Base-by-base conservation (phyloP, 306 rosid species). In the Cucumis hystrix region DNA sequence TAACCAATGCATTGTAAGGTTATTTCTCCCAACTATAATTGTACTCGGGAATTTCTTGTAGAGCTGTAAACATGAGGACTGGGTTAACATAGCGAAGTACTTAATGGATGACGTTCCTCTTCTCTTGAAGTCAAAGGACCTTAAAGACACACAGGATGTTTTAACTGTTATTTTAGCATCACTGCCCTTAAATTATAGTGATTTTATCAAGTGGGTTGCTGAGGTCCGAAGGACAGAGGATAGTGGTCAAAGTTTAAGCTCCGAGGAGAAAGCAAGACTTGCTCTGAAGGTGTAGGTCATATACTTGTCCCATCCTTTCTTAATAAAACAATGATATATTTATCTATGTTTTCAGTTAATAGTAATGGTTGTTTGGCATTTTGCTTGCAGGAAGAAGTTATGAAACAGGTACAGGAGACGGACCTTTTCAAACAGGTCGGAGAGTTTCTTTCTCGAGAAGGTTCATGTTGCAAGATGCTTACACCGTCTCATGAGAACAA, bases 51-150 rank as follows among this genome's bases (percentile, higher is more conserved):
- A 18, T 30, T 85, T 83, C 79, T 83, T 88, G 86, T 89, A 94
- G 98, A 92, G 97, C 84, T 94, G 98, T 85, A 94, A 90, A 87
- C 97, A 94, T n/a, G 92, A 90, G 85, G 89, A 96, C 79, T 94
- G 97, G 98, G 79, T 82, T 70, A 80, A 84, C 72, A 84, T 94
- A 78, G 98, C 96, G 2, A 89, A 89, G 72, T 90, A 87, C 87
- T 82, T 94, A 33, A 86, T 88, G 81, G 96, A 90, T 47, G 97
- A 90, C 77, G 88, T 90, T 80, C 93, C 96, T 82, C 73, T 85
- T 83, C 89, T 94, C 80, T 86, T 94, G 81, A 86, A 86, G 78
- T 89, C 93, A 52, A 86, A 85, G 80, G 85, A 83, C 45, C 81
- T 92, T 82, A 82, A 85, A 77, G 88, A 87, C 82, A 76, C 86